Evolutionary conservation across 2,329 filamentous ascomycete species (phyloP).

Genomic region (Colletotrichum sp.): DNA sequence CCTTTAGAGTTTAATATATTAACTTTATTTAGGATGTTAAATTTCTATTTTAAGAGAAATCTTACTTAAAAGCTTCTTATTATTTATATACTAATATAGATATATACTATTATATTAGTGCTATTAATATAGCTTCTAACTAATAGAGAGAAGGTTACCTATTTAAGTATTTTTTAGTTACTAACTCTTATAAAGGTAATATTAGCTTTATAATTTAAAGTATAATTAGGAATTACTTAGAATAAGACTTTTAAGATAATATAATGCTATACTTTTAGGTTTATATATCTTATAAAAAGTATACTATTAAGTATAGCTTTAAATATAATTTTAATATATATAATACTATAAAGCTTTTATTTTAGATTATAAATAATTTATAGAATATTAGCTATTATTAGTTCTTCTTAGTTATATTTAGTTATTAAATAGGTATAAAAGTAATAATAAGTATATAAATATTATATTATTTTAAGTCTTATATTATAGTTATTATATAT

Average conservation of each 20-base stretch:
- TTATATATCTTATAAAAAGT: not conserved
- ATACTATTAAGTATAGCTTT: not conserved
- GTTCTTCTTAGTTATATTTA: not conserved
- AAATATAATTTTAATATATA: not conserved
- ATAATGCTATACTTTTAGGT: not conserved
- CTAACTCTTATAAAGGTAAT: not conserved
- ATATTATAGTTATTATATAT: not conserved
- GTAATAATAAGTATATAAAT: not conserved
- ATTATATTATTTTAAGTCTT: too few species aligned
- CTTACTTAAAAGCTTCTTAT: rapidly evolving
- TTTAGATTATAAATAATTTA: not conserved
- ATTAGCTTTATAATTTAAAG: not conserved
- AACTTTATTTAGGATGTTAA: not conserved
- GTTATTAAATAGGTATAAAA: not conserved
- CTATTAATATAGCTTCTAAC: not conserved
- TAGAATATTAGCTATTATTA: not conserved
- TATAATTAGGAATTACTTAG: not conserved
- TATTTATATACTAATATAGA: not conserved
- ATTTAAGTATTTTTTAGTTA: not conserved
- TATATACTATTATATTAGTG: not conserved
- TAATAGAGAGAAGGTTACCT: rapidly evolving
- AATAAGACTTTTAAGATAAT: not conserved
- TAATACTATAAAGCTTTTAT: not conserved
- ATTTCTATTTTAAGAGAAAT: not conserved
- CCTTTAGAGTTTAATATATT: not conserved